Evolutionary conservation across 2,329 filamentous ascomycete species (phyloP).

Genomic region (Lachnellula arida): DNA sequence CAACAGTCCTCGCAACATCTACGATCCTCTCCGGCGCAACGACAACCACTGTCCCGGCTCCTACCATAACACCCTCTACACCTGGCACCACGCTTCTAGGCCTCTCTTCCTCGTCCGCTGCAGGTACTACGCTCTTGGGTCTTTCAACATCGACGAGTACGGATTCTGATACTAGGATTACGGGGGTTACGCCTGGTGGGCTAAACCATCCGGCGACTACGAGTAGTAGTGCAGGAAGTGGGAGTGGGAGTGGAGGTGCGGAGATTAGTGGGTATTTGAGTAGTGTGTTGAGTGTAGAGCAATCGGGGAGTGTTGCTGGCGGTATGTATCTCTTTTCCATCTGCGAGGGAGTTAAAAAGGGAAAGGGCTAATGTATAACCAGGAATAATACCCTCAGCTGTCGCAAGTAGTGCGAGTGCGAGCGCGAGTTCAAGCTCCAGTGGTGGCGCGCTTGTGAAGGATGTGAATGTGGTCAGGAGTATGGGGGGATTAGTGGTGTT

Average conservation of each 20-base stretch:
- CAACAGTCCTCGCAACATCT: not conserved
- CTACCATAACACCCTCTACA: not conserved
- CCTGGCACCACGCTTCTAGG: not conserved
- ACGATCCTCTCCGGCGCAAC: not conserved
- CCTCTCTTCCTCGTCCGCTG: not conserved
- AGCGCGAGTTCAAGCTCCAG: conserved; percentile 11
- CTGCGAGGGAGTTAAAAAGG: too few species aligned
- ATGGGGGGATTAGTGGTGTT: conserved; percentile 5
- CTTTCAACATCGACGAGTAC: too few species aligned
- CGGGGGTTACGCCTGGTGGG: too few species aligned
- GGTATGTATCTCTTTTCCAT: too few species aligned
- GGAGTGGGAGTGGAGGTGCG: not conserved
- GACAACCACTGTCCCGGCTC: not conserved
- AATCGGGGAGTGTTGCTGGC: not conserved
- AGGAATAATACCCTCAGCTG: not conserved
- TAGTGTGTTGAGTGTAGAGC: conserved; percentile 1
- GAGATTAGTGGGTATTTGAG: not conserved
- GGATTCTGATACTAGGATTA: too few species aligned
- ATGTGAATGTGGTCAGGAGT: conserved; percentile 2
- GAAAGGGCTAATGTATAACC: not conserved
- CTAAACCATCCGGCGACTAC: too few species aligned
- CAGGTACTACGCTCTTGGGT: too few species aligned
- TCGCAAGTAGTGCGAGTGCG: conserved; percentile 1
- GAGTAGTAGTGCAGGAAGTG: too few species aligned
- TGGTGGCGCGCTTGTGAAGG: not conserved